These are phyloP conservation scores for Aschersonia sp. DNA, from an alignment of 2,329 filamentous ascomycete species.

Conservation along the genomic window DNA sequence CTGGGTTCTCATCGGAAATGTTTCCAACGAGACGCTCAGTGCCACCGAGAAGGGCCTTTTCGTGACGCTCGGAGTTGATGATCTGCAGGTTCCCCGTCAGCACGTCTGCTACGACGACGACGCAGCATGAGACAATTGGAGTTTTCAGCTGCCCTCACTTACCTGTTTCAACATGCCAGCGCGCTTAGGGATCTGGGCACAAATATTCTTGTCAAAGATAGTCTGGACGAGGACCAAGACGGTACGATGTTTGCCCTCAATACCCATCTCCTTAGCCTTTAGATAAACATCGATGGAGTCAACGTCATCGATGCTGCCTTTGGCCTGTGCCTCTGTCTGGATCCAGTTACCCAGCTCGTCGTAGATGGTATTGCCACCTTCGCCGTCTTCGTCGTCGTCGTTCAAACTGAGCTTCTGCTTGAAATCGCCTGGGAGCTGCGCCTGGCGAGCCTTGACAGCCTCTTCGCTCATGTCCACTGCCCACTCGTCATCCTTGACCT, in stretches of 20 bases:
- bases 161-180: conserved; percentile 80
- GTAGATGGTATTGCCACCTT: conserved; percentile 64
- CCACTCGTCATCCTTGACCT: conserved; percentile 81
- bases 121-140: not conserved
- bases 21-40: conserved; percentile 77
- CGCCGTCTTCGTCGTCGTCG: conserved; percentile 70
- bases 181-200: conserved; percentile 73
- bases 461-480: conserved; percentile 92
- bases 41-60: conserved; percentile 90
- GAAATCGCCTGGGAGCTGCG: conserved; percentile 84
- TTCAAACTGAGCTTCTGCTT: conserved; percentile 81
- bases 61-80: conserved; percentile 78
- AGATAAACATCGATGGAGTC: conserved; percentile 85
- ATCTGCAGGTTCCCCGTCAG: conserved; percentile 4
- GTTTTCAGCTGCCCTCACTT: conserved; percentile 13
- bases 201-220: conserved; percentile 81
- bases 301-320: conserved; percentile 63
- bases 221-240: conserved; percentile 84
- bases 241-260: conserved; percentile 88
- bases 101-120: not conserved
- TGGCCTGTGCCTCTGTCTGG: conserved; percentile 52
- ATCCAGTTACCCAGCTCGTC: conserved; percentile 93
- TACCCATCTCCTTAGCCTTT: conserved; percentile 92
- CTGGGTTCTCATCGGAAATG: conserved; percentile 60
- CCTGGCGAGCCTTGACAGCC: conserved; percentile 86